phyloP scores from a whole-genome alignment of 2,329 filamentous ascomycete genomes.

The Botrytis byssoidea region DNA sequence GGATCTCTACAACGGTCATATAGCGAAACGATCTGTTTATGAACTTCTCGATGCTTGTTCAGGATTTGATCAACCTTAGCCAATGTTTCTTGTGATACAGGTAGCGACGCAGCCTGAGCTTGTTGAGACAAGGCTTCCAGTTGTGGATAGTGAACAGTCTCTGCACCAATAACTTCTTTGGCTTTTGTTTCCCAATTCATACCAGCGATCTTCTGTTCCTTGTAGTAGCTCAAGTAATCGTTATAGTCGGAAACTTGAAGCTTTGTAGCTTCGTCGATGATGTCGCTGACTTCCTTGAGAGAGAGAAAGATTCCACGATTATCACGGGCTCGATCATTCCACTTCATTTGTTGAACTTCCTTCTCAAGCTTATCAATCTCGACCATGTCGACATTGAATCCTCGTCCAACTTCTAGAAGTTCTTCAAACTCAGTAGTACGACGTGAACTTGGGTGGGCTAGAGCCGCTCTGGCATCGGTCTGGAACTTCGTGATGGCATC shows the following conservation, averaged over 20 bases:
- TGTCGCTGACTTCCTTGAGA: constrained; percentile 72
- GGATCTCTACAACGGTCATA: constrained; percentile 73
- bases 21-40: constrained; percentile 80
- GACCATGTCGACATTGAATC: constrained; percentile 87
- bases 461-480: constrained; percentile 66
- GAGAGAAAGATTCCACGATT: constrained; percentile 65
- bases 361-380: constrained; percentile 81
- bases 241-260: constrained; percentile 78
- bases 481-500: constrained; percentile 84
- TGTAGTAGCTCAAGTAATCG: constrained; percentile 72
- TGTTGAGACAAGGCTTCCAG: constrained; percentile 87
- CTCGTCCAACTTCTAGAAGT: constrained; percentile 82
- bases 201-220: constrained; percentile 73
- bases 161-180: constrained; percentile 86
- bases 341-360: constrained; percentile 80
- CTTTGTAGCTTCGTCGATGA: constrained; percentile 75
- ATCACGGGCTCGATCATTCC: constrained; percentile 75
- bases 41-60: constrained; percentile 92
- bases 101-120: constrained; percentile 66
- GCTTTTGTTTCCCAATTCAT: constrained; percentile 91
- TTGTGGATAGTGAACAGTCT: constrained; percentile 90
- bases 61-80: constrained; percentile 85
- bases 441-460: constrained; percentile 63
- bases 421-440: constrained; percentile 79
- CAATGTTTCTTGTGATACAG: constrained; percentile 79